Percentiles rank a stretch among this genome's conserved stretches.
These are phyloP conservation scores for Cercospora nicotianae DNA, from an alignment of 2,329 filamentous ascomycete genomes.

Conservation along the genomic window DNA sequence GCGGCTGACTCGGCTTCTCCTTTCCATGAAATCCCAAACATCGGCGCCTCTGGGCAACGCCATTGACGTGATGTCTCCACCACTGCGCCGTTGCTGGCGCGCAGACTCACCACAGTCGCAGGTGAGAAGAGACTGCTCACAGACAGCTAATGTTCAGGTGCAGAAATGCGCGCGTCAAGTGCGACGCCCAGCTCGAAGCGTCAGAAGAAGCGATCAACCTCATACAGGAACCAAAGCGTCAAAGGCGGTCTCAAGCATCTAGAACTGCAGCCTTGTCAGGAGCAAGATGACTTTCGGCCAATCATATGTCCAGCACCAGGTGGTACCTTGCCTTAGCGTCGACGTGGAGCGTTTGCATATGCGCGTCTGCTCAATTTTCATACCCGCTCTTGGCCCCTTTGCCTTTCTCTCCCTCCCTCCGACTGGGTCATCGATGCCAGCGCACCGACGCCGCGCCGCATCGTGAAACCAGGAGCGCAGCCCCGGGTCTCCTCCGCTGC, in stretches of 20 bases:
- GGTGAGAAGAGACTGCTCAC: neutral
- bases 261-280: constrained; percentile 15
- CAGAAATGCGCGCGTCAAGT: neutral
- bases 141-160: neutral
- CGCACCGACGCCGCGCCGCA: constrained; percentile 3
- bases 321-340: constrained; percentile 15
- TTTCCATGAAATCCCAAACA: neutral
- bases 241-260: constrained; percentile 5
- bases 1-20: neutral
- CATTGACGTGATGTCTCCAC: neutral
- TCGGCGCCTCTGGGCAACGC: neutral
- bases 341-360: neutral
- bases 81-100: neutral
- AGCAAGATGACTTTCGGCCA: constrained; percentile 7
- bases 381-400: neutral
- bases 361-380: constrained; percentile 4
- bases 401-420: neutral
- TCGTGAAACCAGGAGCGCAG: constrained; percentile 2
- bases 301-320: neutral
- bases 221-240: constrained; percentile 1
- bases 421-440: neutral
- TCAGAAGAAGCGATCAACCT: neutral
- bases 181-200: neutral
- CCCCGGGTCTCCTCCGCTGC: neutral
- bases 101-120: neutral